Base-by-base conservation (phyloP, 2,329 filamentous ascomycete genomes). In the Sclerotinia nivalis region DNA sequence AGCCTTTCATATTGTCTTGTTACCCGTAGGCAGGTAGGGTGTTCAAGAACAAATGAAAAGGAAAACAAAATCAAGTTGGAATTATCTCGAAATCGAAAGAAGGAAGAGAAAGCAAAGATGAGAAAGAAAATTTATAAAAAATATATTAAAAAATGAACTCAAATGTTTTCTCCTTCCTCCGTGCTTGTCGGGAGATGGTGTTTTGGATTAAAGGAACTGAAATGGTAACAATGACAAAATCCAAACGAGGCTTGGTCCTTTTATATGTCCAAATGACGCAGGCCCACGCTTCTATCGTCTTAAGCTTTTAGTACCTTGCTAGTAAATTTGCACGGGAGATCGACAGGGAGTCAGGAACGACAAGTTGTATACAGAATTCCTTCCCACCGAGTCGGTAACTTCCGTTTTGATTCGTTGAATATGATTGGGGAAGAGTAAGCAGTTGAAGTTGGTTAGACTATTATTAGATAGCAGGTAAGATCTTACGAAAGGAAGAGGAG, bases 211-310 rank as follows among this genome's bases (percentile, higher is more conserved):
- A 50, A 52, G 22, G 6, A 13, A 13, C 45, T 22, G n/a, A 50
- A 64, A 34, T 5, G 56, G 56, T 15, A 37, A 43, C 15, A 15
- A 45, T 4, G n/a, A n/a, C 31, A 20, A 64, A 50, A 31, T 15
- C 6, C 50, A 50, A 50, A 50, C 34, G 60, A 40, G 60, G 47
- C 47, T 64, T 25, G 34, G 47, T 37, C 47, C 20, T 34, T 52
- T 64, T 64, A 64, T 52, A 28, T 64, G 47, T 55, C 50, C 34
- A 18, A 43, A 61, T 68, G 66, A 68, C 66, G 66, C 66, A 61
- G 55, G 40, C 37, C 22, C 18, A 47, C 12, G 37, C 47, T 43
- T 37, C 40, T 64, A 20, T 45, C 60, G 8, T 28, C 31, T 34
- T 50, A 49, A 34, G 31, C 18, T 25, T 65, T 50, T 15, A 43